Evolutionary conservation across 345 rosid genomes (phyloP), one percentile per base, ranked within the genome.

Genomic region (Garcia nutans): DNA sequence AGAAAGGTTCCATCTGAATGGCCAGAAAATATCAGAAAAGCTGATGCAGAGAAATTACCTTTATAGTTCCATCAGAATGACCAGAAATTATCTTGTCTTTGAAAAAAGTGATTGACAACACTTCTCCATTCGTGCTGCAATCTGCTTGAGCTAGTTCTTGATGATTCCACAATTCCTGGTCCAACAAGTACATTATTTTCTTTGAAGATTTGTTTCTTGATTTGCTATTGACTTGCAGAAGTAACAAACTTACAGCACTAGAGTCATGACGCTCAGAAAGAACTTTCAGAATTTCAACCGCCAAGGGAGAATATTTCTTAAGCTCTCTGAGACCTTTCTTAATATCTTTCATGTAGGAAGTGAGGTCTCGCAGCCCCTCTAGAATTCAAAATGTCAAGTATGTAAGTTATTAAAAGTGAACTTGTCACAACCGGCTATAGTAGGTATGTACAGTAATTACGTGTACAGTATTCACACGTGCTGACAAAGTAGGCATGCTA

Each of bases 61-160:
- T 90, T 67, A 90, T 87, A 16, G 89, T 88, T 81, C 95, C 95
- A 82, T 90, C 92, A 10, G 92, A 84, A 80, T 90, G 95, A 57
- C 95, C 95, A 16, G 95, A 90, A 80, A 87, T 86, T 68, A 89
- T 79, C 76, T 82, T 87, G 84, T 87, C 86, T 74, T 84, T 86
- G 84, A 77, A 85, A 81, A 83, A 84, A 64, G 73, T 77, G 45
- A 90, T 74, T 10, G 95, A 84, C 16, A 78, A 71, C 58, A 90
- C 92, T 78, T 87, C 91, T 47, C 95, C 95, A 45, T 86, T 90
- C 74, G 76, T 76, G 17, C 86, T 76, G 75, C 89, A 85, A 75
- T 89, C 89, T 16, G 78, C 83, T 76, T 88, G 95, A 74, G 82
- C 82, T 73, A 90, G 47, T 78, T 90, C 91, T 82, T 79, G 84